Percentiles rank a stretch among this genome's conserved stretches.
phyloP scores from a whole-genome alignment of 1,139 yeast genomes.

The Suhomyces bribrorum region DNA sequence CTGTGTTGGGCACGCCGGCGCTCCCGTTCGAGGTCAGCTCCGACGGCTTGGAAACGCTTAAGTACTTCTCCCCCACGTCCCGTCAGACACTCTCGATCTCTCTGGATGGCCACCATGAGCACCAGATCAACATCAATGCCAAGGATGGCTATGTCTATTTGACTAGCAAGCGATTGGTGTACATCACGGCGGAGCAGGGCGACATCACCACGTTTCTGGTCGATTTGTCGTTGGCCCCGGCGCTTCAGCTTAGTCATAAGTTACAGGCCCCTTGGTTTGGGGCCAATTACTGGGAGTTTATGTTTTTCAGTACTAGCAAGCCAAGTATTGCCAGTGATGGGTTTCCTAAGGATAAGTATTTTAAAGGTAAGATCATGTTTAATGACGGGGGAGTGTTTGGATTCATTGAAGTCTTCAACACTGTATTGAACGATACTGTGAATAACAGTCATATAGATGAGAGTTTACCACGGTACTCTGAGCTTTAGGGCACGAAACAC shows the following conservation, averaged over 20 bases:
- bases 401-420: constrained; percentile 30
- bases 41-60: constrained; percentile 16
- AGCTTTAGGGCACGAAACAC: not conserved
- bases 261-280: constrained; percentile 58
- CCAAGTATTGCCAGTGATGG: constrained; percentile 43
- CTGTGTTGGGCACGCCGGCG: constrained; percentile 18
- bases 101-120: constrained; percentile 17
- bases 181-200: constrained; percentile 38
- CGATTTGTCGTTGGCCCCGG: constrained; percentile 24
- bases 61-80: constrained; percentile 22
- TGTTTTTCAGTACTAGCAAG: constrained; percentile 35
- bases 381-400: constrained; percentile 52
- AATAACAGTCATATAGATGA: constrained; percentile 39
- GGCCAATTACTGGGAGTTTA: constrained; percentile 50
- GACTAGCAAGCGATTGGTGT: constrained; percentile 39
- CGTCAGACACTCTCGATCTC: constrained; percentile 21
- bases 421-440: constrained; percentile 22
- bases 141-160: constrained; percentile 37
- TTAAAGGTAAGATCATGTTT: constrained; percentile 40
- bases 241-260: constrained; percentile 32
- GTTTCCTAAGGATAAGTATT: constrained; percentile 41
- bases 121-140: constrained; percentile 27
- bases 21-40: constrained; percentile 25
- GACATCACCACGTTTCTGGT: constrained; percentile 40
- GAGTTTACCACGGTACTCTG: constrained; percentile 44